Base-by-base conservation (phyloP, 2,329 filamentous ascomycete species). In the Talaromyces sp. region DNA sequence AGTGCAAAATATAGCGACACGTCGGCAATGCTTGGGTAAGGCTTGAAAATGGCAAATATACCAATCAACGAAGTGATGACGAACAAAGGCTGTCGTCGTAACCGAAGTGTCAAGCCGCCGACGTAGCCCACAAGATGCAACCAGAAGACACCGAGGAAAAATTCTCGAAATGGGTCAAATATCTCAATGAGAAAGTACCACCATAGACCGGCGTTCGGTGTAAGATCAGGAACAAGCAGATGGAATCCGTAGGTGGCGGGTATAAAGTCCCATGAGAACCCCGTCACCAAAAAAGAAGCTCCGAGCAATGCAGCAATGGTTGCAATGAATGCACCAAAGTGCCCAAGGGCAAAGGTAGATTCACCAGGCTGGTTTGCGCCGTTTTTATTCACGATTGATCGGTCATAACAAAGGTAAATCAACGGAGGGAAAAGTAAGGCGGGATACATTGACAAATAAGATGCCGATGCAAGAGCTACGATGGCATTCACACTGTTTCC, bases 141-240 rank as follows among this genome's bases (percentile, higher is more conserved):
- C 92, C 96, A 98, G 80, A 99, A 99, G 56, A 99, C 93, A 61
- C 91, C 95, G 2, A 99, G 85, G 82, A 98, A 99, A 82, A 99
- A 99, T 69, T 90, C 88, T 42, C 95, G 86, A 83, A 99, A 99
- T 0, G 93, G 93, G 78, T 99, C 95, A 75, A 99, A 99, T 87
- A 99, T 99, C 74, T 99, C 93, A 68, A 96, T 96, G 74, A 99
- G 98, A 79, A 99, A 99, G 78, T 99, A 99, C 95, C 95, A 99
- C 95, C 95, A 99, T 1, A 99, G 82, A 1, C 95, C 95, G 33
- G 96, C 90, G 68, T 98, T 99, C 12, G 95, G 95, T 0, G 93
- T 96, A 44, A 99, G 83, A 73, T 99, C 95, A 8, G 92, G 91
- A 2, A 99, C 84, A 0, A 95, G 87, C 40, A 99, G 83, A 69